Percentiles rank a stretch among this genome's conserved stretches.
phyloP scores from a whole-genome alignment of 2,329 filamentous ascomycete species.

The Diaporthe vaccinii region DNA sequence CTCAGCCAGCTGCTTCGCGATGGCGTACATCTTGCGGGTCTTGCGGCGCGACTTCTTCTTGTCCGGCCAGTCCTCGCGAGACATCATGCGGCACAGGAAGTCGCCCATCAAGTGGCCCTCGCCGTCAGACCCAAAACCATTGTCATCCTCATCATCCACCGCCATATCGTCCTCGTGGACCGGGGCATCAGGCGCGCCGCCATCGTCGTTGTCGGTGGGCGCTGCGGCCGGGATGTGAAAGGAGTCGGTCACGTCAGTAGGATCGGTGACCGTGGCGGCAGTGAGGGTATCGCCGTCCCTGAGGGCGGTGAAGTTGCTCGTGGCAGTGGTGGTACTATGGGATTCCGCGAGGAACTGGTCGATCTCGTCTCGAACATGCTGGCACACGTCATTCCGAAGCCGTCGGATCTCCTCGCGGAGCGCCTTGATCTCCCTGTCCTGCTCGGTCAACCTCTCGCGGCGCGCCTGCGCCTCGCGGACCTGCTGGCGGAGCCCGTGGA shows the following conservation, averaged over 20 bases:
- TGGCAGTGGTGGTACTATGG: background rate
- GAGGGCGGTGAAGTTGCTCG: background rate
- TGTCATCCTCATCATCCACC: background rate
- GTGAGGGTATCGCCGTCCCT: background rate
- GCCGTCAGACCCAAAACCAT: background rate
- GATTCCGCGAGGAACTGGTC: background rate
- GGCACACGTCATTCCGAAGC: no score
- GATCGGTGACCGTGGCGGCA: background rate
- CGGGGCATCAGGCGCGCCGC: background rate
- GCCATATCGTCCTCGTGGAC: no score
- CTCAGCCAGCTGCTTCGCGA: background rate
- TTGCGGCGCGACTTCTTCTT: background rate
- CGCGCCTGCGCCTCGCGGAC: background rate
- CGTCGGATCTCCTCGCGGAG: background rate
- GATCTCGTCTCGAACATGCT: background rate
- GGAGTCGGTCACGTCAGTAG: background rate
- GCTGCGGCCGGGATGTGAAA: background rate
- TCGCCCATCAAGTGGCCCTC: background rate
- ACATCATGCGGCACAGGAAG: background rate
- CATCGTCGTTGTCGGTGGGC: background rate
- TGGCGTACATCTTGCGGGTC: background rate
- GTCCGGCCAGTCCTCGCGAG: background rate
- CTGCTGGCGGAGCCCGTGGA: background rate
- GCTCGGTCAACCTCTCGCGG: background rate
- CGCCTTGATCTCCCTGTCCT: background rate